Base-by-base conservation (phyloP, 164 flowering plant genomes). In the Warburgia ugandensis region DNA sequence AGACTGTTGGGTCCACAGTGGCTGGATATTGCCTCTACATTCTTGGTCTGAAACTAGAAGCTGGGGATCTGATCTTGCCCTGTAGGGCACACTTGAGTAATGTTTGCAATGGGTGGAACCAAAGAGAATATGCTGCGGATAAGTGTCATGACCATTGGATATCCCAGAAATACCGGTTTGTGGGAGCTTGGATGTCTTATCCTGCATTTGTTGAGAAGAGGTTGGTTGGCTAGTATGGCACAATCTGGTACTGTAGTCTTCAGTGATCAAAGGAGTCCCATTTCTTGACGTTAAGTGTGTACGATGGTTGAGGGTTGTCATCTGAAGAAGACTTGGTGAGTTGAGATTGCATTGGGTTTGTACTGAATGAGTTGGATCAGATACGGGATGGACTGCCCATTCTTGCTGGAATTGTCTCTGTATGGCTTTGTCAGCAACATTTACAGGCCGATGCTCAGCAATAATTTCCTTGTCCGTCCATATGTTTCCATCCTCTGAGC, bases 401-500 rank as follows among this genome's bases (percentile, higher is more conserved):
- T 70, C 72, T n/a, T 46, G 58, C 27, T 45, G 63, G 21, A 56
- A 55, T 31, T 52, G 56, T 25, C 40, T 55, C 25, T 41, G 25
- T 9, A 55, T 51, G 35, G 60, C 30, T 45, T 22, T 56, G 31
- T 41, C 60, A 6, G 32, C 28, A 19, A 30, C 55, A 46, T 33
- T 48, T 22, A 42, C 31, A 54, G 53, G 52, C 32, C 5, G 21
- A 62, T 70, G 63, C 60, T 70, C 70, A 33, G 59, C 25, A 25
- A 73, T 61, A 44, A 68, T 66, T 45, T 73, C 69, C 60, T 73
- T 68, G 42, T 71, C 79, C 36, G 63, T 73, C 76, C 80, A 73
- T 46, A 69, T 55, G 31, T 59, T 67, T 38, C 68, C 72, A 55
- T 67, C 75, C 59, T 39, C 22, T 52, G 50, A 52, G 64, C 31